Conservation (phyloP, 805 yeast species). For the Cyberlindnera euphorbiae region DNA sequence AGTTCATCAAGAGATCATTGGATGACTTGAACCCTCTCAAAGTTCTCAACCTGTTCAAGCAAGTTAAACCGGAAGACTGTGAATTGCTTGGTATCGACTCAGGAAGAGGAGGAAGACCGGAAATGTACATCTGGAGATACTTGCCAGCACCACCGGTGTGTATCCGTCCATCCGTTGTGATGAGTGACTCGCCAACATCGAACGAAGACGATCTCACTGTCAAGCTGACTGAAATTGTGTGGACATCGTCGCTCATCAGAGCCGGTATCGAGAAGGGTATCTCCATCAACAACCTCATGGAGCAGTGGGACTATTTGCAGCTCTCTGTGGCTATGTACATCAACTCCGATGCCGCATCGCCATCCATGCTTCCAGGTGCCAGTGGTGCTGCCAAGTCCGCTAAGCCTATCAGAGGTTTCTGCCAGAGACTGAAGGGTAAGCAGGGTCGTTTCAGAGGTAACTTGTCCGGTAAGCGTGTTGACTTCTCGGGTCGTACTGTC, state of each 20-base stretch:
- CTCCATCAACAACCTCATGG: conserved; percentile 89
- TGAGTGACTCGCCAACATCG: conserved; percentile 83
- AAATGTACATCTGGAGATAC: conserved; percentile 94
- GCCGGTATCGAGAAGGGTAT: conserved; percentile 96
- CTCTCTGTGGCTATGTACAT: conserved; percentile 95
- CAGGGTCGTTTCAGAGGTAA: conserved; percentile 99
- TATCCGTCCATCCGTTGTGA: conserved; percentile 93
- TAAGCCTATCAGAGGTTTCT: conserved; percentile 85
- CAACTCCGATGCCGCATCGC: conserved; percentile 88
- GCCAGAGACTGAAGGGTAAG: conserved; percentile 96
- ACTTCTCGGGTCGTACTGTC: conserved; percentile 96
- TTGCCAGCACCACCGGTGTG: conserved; percentile 99
- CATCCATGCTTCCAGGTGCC: conserved; percentile 70
- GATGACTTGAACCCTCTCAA: conserved; percentile 94
- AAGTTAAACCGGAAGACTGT: conserved; percentile 80
- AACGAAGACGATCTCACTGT: conserved; percentile 98
- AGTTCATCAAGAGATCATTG: conserved; percentile 77
- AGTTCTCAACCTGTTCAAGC: conserved; percentile 82
- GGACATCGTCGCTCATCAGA: conserved; percentile 90
- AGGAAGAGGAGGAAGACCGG: conserved; percentile 86
- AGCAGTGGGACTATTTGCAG: conserved; percentile 97
- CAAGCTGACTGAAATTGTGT: conserved; percentile 91
- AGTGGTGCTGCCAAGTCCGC: conserved; percentile 48
- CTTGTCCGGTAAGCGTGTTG: conserved; percentile 96
- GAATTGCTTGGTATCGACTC: conserved; percentile 90